Percentiles rank a stretch among this genome's conserved stretches.
Evolutionary conservation across 1,139 yeast species (phyloP).

Genomic region (Yamadazyma sp.): DNA sequence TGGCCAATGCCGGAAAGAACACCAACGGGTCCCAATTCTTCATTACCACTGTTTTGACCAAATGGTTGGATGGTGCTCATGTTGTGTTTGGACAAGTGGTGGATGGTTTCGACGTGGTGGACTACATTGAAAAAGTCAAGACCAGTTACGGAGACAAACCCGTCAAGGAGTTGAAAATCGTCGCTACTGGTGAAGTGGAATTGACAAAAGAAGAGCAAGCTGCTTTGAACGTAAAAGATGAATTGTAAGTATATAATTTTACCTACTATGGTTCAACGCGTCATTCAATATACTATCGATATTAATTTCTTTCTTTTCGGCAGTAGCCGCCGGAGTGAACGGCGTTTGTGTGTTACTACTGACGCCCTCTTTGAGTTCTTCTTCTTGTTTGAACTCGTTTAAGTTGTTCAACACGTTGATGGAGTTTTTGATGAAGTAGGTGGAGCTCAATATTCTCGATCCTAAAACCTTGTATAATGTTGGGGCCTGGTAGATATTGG

Average conservation of each 20-base stretch:
- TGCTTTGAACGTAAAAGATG: conserved; percentile 24
- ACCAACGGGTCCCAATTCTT: conserved; percentile 69
- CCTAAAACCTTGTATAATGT: conserved; percentile 40
- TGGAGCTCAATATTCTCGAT: conserved; percentile 38
- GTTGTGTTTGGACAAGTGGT: conserved; percentile 82
- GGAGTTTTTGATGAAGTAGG: conserved; percentile 36
- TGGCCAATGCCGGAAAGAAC: conserved; percentile 66
- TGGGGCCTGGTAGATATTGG: conserved; percentile 92
- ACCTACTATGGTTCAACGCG: conserved; percentile 6
- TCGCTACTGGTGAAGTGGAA: conserved; percentile 45
- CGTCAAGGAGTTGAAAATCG: conserved; percentile 48
- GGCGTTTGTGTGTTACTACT: conserved; percentile 11
- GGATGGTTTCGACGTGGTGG: conserved; percentile 65
- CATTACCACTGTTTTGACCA: conserved; percentile 60
- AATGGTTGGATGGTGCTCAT: conserved; percentile 67
- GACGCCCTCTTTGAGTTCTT: conserved; percentile 11
- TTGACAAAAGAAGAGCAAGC: conserved; percentile 21
- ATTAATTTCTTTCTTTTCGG: conserved; percentile 10
- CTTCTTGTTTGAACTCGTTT: conserved; percentile 35
- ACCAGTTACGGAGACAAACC: conserved; percentile 55
- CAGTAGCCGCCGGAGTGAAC: conserved; percentile 10
- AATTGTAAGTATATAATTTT: conserved; percentile 23
- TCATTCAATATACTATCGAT: conserved; percentile 12
- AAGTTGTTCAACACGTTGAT: conserved; percentile 35
- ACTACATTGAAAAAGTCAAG: conserved; percentile 52